These are phyloP conservation scores for Mollisia scopiformis DNA, from an alignment of 2,329 filamentous ascomycete genomes.

Conservation along the genomic window DNA sequence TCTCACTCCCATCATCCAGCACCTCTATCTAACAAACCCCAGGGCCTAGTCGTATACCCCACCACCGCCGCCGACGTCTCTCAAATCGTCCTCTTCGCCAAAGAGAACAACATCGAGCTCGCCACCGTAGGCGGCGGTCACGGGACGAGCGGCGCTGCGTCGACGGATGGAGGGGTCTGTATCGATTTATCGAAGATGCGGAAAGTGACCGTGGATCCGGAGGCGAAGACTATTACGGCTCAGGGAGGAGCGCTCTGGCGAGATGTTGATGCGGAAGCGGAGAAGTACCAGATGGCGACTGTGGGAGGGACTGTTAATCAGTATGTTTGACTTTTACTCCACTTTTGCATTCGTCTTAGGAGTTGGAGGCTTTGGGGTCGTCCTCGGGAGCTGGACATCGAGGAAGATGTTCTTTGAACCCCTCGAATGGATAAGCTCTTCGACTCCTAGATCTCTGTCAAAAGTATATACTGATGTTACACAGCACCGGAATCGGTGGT, in stretches of 20 bases:
- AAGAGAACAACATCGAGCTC: constrained; percentile 18
- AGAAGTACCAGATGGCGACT: constrained; percentile 17
- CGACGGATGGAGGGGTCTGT: constrained; percentile 24
- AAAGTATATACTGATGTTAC: too few species aligned
- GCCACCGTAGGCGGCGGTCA: constrained; percentile 25
- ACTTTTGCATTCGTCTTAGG: too few species aligned
- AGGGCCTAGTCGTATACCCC: constrained; percentile 27
- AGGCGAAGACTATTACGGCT: constrained; percentile 15
- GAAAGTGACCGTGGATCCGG: constrained; percentile 16
- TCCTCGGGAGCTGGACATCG: too few species aligned
- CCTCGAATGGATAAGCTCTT: too few species aligned
- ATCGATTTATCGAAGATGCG: constrained; percentile 29
- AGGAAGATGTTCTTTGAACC: too few species aligned
- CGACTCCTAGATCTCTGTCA: too few species aligned
- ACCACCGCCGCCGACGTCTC: constrained; percentile 22
- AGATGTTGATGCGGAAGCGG: constrained; percentile 21
- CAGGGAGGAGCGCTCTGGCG: constrained; percentile 24
- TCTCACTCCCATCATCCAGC: not conserved
- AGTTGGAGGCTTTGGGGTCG: too few species aligned
- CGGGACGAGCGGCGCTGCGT: constrained; percentile 23
- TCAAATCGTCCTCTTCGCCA: constrained; percentile 19
- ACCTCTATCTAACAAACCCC: not conserved
- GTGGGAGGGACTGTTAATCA: constrained; percentile 25
- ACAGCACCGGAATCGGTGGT: constrained; percentile 26
- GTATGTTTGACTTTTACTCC: too few species aligned